Base-by-base conservation (phyloP, 306 rosid species). In the Chamaecrista fasciculata region DNA sequence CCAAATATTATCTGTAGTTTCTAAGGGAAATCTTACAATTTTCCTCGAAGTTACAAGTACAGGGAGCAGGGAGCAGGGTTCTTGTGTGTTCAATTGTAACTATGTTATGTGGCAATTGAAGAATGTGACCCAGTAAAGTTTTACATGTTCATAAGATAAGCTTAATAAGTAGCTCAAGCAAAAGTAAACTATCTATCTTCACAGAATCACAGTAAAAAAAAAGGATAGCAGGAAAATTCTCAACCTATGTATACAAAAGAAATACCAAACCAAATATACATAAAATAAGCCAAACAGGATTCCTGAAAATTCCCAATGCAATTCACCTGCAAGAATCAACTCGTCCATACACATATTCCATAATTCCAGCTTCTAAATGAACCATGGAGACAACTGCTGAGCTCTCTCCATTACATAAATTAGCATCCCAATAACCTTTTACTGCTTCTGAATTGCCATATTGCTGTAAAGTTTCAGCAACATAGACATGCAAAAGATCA, bases 251-350 rank as follows among this genome's bases (percentile, higher is more conserved):
- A 46, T 28, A 60, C 23, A 33, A 40, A 67, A 75, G 44, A 67
- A 77, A 66, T 47, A 68, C 11, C 49, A 24, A n/a, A 23, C 23
- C 1, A 40, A 50, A 48, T 18, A 28, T 26, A 16, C 29, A 5
- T 12, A 7, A 56, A 16, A 16, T 15, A 19, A 10, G 42, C 59
- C 6, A 47, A 71, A 31, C 4, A 6, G 12, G 4, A 46, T 62
- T 18, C 6, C 18, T 14, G 51, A 58, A 74, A 44, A 63, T 21
- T 21, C 64, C 51, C 48, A 64, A 58, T 48, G 46, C 3, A 44
- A 66, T 65, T 71, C 50, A 86, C 98, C 90, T 85, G 90, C 98
- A 90, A 74, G 96, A 70, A 78, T 94, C 97, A 70, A 88, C 96
- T 78, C 96, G 82, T 23, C 91, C 91, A 67, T 88, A 94, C 36